phyloP scores from a whole-genome alignment of 2,329 filamentous ascomycete genomes.

The Exophiala sp. region DNA sequence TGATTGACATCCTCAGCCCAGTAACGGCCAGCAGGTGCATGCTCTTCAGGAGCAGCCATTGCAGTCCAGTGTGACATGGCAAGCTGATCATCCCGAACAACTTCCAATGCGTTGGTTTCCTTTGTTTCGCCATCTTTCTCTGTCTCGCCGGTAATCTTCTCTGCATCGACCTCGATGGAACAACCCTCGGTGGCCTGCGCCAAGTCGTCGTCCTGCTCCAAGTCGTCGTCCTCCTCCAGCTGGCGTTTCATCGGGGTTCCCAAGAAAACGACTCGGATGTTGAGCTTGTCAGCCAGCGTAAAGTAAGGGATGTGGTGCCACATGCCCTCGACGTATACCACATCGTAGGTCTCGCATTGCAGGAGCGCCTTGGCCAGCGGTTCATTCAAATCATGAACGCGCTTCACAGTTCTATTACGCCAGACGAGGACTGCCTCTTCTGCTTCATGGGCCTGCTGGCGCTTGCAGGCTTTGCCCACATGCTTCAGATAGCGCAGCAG shows the following conservation, averaged over 20 bases:
- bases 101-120: neutral
- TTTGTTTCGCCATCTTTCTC: neutral
- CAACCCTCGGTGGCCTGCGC: neutral
- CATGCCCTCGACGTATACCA: neutral
- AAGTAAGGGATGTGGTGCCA: no score
- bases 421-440: neutral
- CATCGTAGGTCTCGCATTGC: neutral
- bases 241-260: no score
- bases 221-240: no score
- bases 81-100: neutral
- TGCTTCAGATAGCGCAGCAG: slow-evolving; percentile 9
- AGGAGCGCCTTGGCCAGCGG: neutral
- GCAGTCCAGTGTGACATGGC: neutral
- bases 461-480: slow-evolving; percentile 9
- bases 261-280: no score
- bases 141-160: neutral
- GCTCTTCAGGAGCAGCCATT: neutral
- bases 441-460: slow-evolving; percentile 1
- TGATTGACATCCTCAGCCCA: neutral
- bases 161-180: neutral
- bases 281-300: no score
- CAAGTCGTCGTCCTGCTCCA: no score
- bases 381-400: neutral
- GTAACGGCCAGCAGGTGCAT: neutral
- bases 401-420: neutral